Evolutionary conservation across 1,284 basidiomycete genomes (phyloP).

Genomic region (Termitomyces sp.): DNA sequence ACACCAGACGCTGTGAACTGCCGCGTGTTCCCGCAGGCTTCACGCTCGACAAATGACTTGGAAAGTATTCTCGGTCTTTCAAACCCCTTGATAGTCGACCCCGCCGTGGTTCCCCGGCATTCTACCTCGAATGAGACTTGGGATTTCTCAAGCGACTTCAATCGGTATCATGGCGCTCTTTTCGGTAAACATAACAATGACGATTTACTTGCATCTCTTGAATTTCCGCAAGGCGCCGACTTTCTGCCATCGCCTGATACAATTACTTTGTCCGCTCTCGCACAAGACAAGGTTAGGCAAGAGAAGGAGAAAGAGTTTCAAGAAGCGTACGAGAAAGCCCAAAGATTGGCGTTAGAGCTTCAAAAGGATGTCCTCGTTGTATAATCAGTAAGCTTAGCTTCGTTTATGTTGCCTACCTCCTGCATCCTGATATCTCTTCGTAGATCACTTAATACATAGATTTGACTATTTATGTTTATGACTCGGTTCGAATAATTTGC

Average conservation of each 20-base stretch:
- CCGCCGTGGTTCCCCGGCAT: neutral
- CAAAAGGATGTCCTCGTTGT: slow-evolving; percentile 5
- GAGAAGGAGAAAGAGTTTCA: slow-evolving; percentile 20
- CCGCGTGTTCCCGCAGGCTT: neutral
- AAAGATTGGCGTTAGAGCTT: slow-evolving; percentile 19
- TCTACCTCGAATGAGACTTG: neutral
- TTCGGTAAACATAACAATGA: neutral
- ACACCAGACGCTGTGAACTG: slow-evolving; percentile 1
- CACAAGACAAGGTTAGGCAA: slow-evolving; percentile 1
- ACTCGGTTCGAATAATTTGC: neutral
- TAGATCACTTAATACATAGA: neutral
- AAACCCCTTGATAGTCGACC: neutral
- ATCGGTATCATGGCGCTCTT: neutral
- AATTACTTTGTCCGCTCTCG: neutral
- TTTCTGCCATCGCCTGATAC: neutral
- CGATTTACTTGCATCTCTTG: neutral
- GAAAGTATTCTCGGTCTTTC: neutral
- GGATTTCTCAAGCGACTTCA: neutral
- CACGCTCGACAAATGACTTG: no score
- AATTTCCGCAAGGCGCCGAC: neutral
- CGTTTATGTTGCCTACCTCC: neutral
- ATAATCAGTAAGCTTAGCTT: slow-evolving; percentile 6
- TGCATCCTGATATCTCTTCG: neutral
- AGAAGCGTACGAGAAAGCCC: slow-evolving; percentile 17
- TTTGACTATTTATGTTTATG: neutral